Base-by-base conservation (phyloP, 352 stramenopile species). In the Globisporangium okanoganense region DNA sequence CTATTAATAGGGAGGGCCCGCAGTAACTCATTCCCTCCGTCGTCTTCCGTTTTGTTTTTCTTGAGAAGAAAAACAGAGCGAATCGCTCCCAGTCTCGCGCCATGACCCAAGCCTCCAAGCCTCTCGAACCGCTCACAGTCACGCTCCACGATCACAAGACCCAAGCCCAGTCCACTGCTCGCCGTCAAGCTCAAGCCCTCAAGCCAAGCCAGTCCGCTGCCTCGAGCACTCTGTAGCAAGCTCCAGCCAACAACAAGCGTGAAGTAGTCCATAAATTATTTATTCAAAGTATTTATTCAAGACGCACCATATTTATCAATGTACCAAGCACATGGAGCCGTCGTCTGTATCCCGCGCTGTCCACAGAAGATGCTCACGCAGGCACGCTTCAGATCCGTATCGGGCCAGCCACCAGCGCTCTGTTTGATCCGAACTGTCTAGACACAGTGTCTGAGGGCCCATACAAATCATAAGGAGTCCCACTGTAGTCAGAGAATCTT, bases 21-120 rank as follows among this genome's bases (percentile, higher is more conserved):
- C 41, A 27, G 53, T 50, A 49, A 58, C 53, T 40, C 53, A 56
- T 56, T 56, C 47, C n/a, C 38, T 31, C 31, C 55, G 29, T 25
- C 27, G 20, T 43, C 61, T 36, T 59, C 64, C 40, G 56, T 41
- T 50, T 54, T 49, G 38, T 52, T 48, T 43, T 58, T 59, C 45
- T 45, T 49, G 43, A 38, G 38, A 49, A 59, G 22, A 47, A 54
- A 52, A 56, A 20, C 54, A 43, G 41, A 64, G 52, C 56, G 62
- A 64, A 67, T 53, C 61, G 12, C 62, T 67, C 62, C 29, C 62
- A 38, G 45, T 67, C 48, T 41, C 44, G 55, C 38, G 35, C 60
- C 51, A 29, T 24, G 25, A 31, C 36, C 41, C 47, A 62, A 45
- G 31, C 6, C 44, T 16, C 18, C 45, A 49, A 44, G 38, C 43